These are phyloP conservation scores for Kwoniella mangroviensis DNA, from an alignment of 768 basidiomycete species.

Conservation along the genomic window DNA sequence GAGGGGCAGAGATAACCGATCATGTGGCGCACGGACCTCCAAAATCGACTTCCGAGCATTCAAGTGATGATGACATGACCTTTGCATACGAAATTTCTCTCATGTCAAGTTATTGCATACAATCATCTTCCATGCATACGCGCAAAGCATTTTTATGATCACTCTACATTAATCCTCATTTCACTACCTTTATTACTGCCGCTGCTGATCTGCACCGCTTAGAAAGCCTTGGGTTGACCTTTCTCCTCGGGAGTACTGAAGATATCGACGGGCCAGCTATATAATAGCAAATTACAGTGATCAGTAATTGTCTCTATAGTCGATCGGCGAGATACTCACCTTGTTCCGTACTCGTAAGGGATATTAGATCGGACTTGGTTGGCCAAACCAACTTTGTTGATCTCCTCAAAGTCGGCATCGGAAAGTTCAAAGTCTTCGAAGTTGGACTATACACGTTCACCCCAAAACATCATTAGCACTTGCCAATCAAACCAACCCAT, in stretches of 20 bases:
- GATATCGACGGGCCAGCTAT: conserved; percentile 71
- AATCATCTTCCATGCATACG: no score
- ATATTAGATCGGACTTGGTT: conserved; percentile 69
- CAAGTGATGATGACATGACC: neutral
- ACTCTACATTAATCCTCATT: no score
- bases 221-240: conserved; percentile 35
- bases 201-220: neutral
- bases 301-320: neutral
- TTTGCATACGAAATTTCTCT: no score
- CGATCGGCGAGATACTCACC: conserved; percentile 24
- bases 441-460: no score
- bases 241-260: conserved; percentile 70
- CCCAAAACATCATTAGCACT: no score
- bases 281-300: neutral
- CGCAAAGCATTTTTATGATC: no score
- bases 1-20: neutral
- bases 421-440: conserved; percentile 74
- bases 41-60: neutral
- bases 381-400: conserved; percentile 63
- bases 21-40: neutral
- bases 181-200: no score
- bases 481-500: no score
- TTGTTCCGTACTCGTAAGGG: conserved; percentile 66
- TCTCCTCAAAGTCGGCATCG: conserved; percentile 69
- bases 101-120: no score